These are phyloP conservation scores for Blastobotrys serpentis DNA, from an alignment of 1,139 yeast species.

Conservation along the genomic window DNA sequence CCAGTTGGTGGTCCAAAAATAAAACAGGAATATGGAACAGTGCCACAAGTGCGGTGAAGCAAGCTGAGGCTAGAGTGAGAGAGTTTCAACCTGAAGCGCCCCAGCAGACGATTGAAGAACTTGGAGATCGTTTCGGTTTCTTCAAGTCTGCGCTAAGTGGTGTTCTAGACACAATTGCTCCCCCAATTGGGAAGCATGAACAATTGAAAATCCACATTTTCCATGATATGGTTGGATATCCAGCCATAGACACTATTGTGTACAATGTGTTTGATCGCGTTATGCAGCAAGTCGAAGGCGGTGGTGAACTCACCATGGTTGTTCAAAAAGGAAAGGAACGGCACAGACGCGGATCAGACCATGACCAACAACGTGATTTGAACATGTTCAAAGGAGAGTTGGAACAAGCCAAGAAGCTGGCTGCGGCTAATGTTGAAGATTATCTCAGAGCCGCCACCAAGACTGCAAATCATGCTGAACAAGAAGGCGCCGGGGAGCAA, in stretches of 20 bases:
- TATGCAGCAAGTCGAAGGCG: slow-evolving; percentile 93
- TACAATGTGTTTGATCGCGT: slow-evolving; percentile 72
- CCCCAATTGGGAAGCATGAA: slow-evolving; percentile 62
- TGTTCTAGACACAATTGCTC: slow-evolving; percentile 54
- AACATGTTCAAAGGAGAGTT: slow-evolving; percentile 74
- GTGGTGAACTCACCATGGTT: slow-evolving; percentile 54
- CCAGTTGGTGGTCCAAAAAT: slow-evolving; percentile 55
- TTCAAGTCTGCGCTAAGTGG: slow-evolving; percentile 44
- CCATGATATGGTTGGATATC: slow-evolving; percentile 77
- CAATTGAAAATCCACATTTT: slow-evolving; percentile 75
- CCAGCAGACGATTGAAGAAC: slow-evolving; percentile 29
- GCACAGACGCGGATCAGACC: slow-evolving; percentile 39
- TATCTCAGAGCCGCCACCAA: slow-evolving; percentile 38
- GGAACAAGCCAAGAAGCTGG: slow-evolving; percentile 85
- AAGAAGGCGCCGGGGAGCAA: too few species aligned
- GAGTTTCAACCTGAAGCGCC: slow-evolving; percentile 38
- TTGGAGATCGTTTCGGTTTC: slow-evolving; percentile 29
- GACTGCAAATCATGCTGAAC: too few species aligned
- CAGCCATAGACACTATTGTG: slow-evolving; percentile 62
- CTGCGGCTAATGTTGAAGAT: slow-evolving; percentile 81
- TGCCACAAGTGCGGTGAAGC: slow-evolving; percentile 72
- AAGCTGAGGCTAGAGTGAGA: slow-evolving; percentile 43
- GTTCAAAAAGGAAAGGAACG: slow-evolving; percentile 46
- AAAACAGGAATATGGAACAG: slow-evolving; percentile 47
- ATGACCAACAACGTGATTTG: slow-evolving; percentile 48